Evolutionary conservation across 176 grass and related monocot species (phyloP).

Genomic region (barley (Hordeum vulgare)): MorexV3_pseudomolecules_assembly NC_058522.1:18370213-18370712

Average conservation of each 20-base stretch:
- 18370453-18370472: not conserved
- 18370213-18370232: not conserved
- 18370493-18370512: not conserved
- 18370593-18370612: slow-evolving; percentile 51
- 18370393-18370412: slow-evolving; percentile 96
- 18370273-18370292: slow-evolving; percentile 31
- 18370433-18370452: not conserved
- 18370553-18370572: slow-evolving; percentile 64
- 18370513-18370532: not conserved
- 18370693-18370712: too few species aligned
- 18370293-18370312: not conserved
- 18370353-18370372: slow-evolving; percentile 45
- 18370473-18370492: not conserved
- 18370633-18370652: not conserved
- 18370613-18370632: not conserved
- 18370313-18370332: not conserved
- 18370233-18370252: slow-evolving; percentile 61
- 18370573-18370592: slow-evolving; percentile 70
- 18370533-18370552: slow-evolving; percentile 74
- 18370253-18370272: slow-evolving; percentile 74
- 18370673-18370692: not conserved
- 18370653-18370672: not conserved
- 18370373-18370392: slow-evolving; percentile 87
- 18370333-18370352: not conserved
- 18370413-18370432: slow-evolving; percentile 97